Base-by-base conservation (phyloP, 169 alveolate genomes). In the Eimeria brunetti region DNA sequence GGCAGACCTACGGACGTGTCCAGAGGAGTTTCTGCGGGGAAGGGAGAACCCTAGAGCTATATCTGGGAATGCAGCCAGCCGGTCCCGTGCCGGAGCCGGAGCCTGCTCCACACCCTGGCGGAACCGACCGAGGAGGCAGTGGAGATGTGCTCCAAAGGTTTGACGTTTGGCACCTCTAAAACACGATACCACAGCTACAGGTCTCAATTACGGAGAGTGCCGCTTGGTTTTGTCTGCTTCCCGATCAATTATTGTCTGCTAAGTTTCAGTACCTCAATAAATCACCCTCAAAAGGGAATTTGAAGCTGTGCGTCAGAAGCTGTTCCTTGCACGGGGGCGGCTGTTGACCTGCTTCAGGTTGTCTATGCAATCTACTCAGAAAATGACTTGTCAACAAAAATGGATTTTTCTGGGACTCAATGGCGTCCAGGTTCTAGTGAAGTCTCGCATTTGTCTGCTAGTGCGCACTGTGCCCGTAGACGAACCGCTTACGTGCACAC, bases 111-210 rank as follows among this genome's bases (percentile, higher is more conserved):
- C 12, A 20, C n/a, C n/a, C n/a, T 16, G 80, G 41, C 14, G 41
- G 41, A 69, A n/a, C 41, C n/a, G 80, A 69, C 14, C 80, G 80
- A 36, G 14, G 80, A 69, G 80, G 80, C 80, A 14, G 41, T 69
- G 14, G 80, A 20, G 80, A 69, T 69, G 80, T 69, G 18, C 80
- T 36, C n/a, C 36, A 69, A 69, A n/a, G 80, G 80, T 9, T 36
- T 69, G 41, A 36, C 80, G 33, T 20, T 20, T 27, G 20, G 14
- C 41, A 14, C 14, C n/a, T n/a, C 18, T n/a, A 18, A 20, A 69
- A 27, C 14, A 12, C 69, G 20, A 58, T 20, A 20, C 14, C n/a
- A 18, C n/a, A 20, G n/a, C 14, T 14, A 18, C 80, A 20, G 14
- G 14, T 20, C 80, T 69, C n/a, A 27, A 14, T 27, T 20, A 69